A percentile compares a stretch with the other conserved stretches of the same genome.
phyloP scores from a whole-genome alignment of 345 rosid species.

The Hypericum perforatum region DNA sequence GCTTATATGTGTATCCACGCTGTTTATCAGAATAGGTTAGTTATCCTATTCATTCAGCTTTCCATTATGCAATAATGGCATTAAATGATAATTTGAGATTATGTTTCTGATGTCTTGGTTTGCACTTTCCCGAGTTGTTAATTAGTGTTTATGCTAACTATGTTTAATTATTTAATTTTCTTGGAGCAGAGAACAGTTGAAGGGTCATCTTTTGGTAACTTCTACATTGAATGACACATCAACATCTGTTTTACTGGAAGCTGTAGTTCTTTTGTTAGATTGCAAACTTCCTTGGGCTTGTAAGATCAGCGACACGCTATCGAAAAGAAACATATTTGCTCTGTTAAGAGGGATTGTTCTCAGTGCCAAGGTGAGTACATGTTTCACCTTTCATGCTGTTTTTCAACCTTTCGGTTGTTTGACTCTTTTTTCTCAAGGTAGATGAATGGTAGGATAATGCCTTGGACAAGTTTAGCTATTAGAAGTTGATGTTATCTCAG shows the following conservation, averaged over 20 bases:
- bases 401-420: too few species aligned
- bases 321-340: conserved; percentile 41
- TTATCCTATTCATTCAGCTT: background rate
- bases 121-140: too few species aligned
- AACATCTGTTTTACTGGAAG: conserved; percentile 54
- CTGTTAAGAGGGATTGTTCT: conserved; percentile 57
- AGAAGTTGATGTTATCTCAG: too few species aligned
- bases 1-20: conserved; percentile 67
- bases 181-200: conserved; percentile 42
- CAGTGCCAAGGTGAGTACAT: conserved; percentile 47
- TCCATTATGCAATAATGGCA: background rate
- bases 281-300: conserved; percentile 89
- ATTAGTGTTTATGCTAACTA: conserved; percentile 2
- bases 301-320: conserved; percentile 54
- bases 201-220: conserved; percentile 45
- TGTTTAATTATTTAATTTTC: conserved; percentile 19
- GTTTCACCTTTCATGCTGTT: background rate
- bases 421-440: too few species aligned
- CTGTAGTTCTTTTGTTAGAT: conserved; percentile 51
- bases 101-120: background rate
- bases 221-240: conserved; percentile 33
- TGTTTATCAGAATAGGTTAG: conserved; percentile 70
- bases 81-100: too few species aligned
- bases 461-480: too few species aligned
- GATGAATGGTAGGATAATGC: too few species aligned